Conservation (phyloP, 1,284 basidiomycete species). For the Puccinia brachypodii region DNA sequence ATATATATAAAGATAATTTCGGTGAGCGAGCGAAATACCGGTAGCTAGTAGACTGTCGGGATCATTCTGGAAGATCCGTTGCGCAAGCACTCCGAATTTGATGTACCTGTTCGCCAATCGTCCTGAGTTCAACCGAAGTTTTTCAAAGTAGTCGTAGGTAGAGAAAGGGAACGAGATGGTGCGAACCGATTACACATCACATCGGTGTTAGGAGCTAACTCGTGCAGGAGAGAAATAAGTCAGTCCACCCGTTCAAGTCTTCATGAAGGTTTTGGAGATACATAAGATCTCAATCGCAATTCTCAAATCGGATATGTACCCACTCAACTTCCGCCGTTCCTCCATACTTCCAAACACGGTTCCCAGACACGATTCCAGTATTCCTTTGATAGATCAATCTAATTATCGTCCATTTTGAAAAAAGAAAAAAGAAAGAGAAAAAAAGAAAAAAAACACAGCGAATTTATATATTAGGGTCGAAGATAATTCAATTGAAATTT, state of each 20-base stretch:
- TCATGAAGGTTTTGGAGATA: conserved; percentile 51
- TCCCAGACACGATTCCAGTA: conserved; percentile 89
- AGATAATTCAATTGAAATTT: no score
- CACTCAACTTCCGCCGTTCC: conserved; percentile 64
- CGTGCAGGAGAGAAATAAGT: conserved; percentile 50
- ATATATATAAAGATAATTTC: no score
- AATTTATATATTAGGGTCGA: no score
- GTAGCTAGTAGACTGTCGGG: conserved; percentile 70
- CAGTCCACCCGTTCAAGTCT: neutral
- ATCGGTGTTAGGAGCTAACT: conserved; percentile 80
- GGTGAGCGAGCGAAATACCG: conserved; percentile 60
- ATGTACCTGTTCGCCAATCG: conserved; percentile 68
- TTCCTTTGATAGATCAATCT: conserved; percentile 78
- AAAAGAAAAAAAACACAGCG: conserved; percentile 35
- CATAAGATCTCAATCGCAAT: conserved; percentile 10
- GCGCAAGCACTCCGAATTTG: conserved; percentile 85
- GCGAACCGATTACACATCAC: conserved; percentile 82
- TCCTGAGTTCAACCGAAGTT: neutral
- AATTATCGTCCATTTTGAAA: conserved; percentile 36
- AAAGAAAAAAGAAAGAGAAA: conserved; percentile 10
- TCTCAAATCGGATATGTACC: neutral
- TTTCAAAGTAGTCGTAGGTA: neutral
- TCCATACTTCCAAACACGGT: conserved; percentile 74
- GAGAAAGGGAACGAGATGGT: neutral
- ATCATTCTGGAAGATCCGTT: conserved; percentile 62